phyloP scores from a whole-genome alignment of 1,284 basidiomycete genomes.

The Pterulicium gracile region DNA sequence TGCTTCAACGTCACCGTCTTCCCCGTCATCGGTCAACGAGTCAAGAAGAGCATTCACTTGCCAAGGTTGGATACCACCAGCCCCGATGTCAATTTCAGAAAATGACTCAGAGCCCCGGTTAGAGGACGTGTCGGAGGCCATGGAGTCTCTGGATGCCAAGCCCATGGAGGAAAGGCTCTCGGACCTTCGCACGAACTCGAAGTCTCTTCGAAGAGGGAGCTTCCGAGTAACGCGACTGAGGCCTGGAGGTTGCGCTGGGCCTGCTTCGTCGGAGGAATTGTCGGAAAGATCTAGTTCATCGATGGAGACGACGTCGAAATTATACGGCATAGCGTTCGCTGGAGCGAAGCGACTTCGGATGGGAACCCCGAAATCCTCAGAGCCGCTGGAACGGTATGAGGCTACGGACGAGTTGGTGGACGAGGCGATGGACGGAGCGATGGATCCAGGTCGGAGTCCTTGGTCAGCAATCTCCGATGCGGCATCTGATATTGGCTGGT shows the following conservation, averaged over 20 bases:
- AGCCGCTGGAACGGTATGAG: neutral
- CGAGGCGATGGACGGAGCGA: too few relatives aligned
- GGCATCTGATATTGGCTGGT: neutral
- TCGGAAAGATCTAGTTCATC: constrained; percentile 69
- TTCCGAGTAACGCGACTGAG: constrained; percentile 42
- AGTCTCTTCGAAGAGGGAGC: constrained; percentile 61
- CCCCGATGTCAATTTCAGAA: constrained; percentile 24
- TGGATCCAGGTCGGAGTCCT: neutral
- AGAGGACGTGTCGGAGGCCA: constrained; percentile 31
- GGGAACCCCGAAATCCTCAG: constrained; percentile 20
- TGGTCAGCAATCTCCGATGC: neutral
- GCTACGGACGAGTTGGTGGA: neutral
- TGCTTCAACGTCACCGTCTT: constrained; percentile 68
- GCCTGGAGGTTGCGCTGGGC: constrained; percentile 35
- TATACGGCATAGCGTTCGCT: constrained; percentile 37
- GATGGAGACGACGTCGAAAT: constrained; percentile 60
- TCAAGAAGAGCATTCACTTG: constrained; percentile 72
- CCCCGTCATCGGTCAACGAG: constrained; percentile 64
- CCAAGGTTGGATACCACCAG: constrained; percentile 64
- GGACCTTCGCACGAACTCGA: constrained; percentile 63
- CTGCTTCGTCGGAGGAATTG: constrained; percentile 43
- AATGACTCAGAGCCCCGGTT: constrained; percentile 30
- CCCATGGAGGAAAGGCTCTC: constrained; percentile 73
- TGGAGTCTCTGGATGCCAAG: constrained; percentile 47
- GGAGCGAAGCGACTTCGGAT: constrained; percentile 16